Evolutionary conservation across 1,284 basidiomycete species (phyloP), one percentile per base, ranked within the genome.

Genomic region (Apiotrichum porosum): DNA sequence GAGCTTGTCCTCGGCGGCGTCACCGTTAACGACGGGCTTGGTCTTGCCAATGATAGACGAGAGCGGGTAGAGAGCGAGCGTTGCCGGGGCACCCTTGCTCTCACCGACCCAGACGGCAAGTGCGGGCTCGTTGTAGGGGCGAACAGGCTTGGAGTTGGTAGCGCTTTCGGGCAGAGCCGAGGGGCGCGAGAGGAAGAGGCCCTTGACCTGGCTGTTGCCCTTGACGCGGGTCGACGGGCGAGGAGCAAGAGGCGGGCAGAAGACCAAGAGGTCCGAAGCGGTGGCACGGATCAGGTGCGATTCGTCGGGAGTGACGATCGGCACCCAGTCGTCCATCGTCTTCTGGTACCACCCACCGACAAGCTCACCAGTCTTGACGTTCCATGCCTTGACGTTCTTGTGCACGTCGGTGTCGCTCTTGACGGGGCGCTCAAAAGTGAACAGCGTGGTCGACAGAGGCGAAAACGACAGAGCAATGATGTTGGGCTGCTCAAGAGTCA

Each of bases 21-120:
- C 26, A 36, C 50, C 38, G 46, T 44, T 46, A 78, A 12, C 26
- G 9, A 22, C 72, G 19, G 48, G 49, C 42, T 41, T 44, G 38
- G 30, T 40, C 47, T 39, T 52, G 14, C 66, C 66, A 21, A 69
- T 22, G 8, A 90, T 81, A 9, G 82, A 79, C 44, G 80, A 73
- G 32, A 97, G 79, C 44, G 84, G 80, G 72, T 86, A 93, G 46
- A 97, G 83, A 63, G 85, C 86, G 66, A 97, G 81, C 53, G 81
- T 86, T 1, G 91, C 94, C 1, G 94, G 94, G n/a, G 85, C 83
- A 49, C 93, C 93, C 78, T 97, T 97, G 78, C 91, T 92, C 79
- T 97, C 93, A 1, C 84, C 86, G 34, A 93, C 78, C 69, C 97
- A 98, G 14, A 94, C 82, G 4, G 92, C 92, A 24, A 97, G 68